These are phyloP conservation scores for Linnemannia schmuckeri DNA, from an alignment of 192 early-diverging fungal genomes.

Conservation along the genomic window DNA sequence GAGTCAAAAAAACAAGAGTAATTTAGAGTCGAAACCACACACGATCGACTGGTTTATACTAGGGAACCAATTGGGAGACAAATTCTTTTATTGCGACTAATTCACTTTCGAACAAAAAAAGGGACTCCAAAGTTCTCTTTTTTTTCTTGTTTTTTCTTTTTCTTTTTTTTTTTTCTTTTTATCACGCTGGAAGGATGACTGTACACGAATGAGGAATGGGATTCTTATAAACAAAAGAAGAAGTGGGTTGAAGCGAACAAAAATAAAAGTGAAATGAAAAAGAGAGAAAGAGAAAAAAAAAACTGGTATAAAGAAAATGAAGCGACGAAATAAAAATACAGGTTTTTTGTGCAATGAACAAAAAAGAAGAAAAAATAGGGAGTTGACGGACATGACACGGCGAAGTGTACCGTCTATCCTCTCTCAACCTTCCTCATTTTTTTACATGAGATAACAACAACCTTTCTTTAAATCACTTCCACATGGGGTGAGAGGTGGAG, in stretches of 20 bases:
- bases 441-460: neutral
- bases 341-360: conserved; percentile 3
- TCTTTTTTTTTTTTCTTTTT: neutral
- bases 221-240: neutral
- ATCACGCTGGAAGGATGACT: neutral
- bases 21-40: neutral
- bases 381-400: neutral
- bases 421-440: neutral
- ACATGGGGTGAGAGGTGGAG: neutral
- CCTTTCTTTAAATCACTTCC: neutral
- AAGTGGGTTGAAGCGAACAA: neutral
- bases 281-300: neutral
- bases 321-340: neutral
- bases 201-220: neutral
- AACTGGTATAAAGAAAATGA: neutral
- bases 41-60: neutral
- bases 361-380: neutral
- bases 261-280: neutral
- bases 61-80: neutral
- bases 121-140: neutral
- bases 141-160: neutral
- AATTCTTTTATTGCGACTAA: neutral
- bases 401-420: neutral
- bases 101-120: neutral
- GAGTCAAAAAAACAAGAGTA: neutral